Percentiles rank a stretch among this genome's conserved stretches.
These are phyloP conservation scores for Kodamaea fungicola DNA, from an alignment of 1,139 yeast species.

Conservation along the genomic window DNA sequence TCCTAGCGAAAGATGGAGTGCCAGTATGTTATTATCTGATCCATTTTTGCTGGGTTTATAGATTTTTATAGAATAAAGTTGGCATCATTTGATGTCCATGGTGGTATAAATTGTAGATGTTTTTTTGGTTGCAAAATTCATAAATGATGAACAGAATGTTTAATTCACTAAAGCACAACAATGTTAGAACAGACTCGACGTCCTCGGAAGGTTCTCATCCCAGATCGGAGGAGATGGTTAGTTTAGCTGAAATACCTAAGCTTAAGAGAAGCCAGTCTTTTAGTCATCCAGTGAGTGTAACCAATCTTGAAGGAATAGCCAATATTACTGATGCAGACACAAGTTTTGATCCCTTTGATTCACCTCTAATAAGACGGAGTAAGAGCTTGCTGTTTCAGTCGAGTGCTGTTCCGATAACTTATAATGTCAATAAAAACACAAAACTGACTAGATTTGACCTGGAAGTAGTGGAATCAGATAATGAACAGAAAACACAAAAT, in stretches of 20 bases:
- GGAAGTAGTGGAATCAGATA: too few species aligned
- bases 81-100: too few species aligned
- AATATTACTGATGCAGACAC: constrained; percentile 7
- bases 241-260: constrained; percentile 6
- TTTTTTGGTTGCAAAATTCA: too few species aligned
- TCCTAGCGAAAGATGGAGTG: constrained; percentile 44
- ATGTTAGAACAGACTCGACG: too few species aligned
- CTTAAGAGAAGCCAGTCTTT: constrained; percentile 8
- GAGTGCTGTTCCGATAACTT: neutral
- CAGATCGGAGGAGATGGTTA: neutral
- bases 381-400: constrained; percentile 8
- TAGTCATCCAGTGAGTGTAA: constrained; percentile 3
- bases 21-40: constrained; percentile 5
- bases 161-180: too few species aligned
- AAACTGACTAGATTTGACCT: too few species aligned
- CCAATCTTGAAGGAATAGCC: constrained; percentile 6
- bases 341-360: constrained; percentile 12
- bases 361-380: constrained; percentile 8
- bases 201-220: neutral
- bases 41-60: neutral
- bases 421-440: too few species aligned
- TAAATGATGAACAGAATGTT: too few species aligned
- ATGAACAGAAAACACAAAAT: too few species aligned
- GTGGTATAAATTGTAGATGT: too few species aligned
- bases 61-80: neutral